Evolutionary conservation across 2,329 filamentous ascomycete genomes (phyloP), one percentile per base, ranked within the genome.

Genomic region (Macrophomina tecta): DNA sequence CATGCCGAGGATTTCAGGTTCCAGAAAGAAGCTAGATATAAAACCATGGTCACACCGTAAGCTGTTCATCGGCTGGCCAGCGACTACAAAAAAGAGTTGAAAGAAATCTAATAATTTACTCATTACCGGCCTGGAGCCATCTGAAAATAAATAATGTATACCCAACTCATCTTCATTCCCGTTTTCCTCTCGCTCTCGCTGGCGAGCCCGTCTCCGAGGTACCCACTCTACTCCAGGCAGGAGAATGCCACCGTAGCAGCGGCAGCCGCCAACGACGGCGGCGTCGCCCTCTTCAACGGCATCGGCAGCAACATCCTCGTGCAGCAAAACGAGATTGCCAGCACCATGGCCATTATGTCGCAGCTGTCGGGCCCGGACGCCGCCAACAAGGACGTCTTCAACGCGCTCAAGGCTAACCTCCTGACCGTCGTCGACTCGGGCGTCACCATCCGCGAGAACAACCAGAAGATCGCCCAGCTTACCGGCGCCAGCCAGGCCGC

Each of bases 281-380:
- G 23, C n/a, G 23, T 49, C 14, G 55, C 55, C 9, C 58, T 62
- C 16, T 62, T 62, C 58, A 62, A 62, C 34, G 58, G 58, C 5
- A 62, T 62, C 30, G 58, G 58, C 42, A 48, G 23, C 28, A 62
- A 62, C 42, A 62, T 62, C 28, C 46, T 62, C 28, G 58, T 62
- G 1, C 58, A 62, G 42, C 58, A 62, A 7, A 62, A 62, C 42
- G 58, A 62, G 14, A n/a, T 48, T 11, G 42, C 46, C 23, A 62
- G 58, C 30, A 62, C 58, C 5, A 49, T 36, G 28, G 58, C 58
- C 12, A 62, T 62, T 14, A 46, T 48, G 42, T 9, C 58, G 5
- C 46, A 45, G 18, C 28, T 62, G 12, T 36, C 30, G 16, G 40
- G 58, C 30, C 45, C 45, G 14, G 58, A 62, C 28, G 58, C 46